phyloP scores from a whole-genome alignment of 352 stramenopile species.

The Globisporangium iwayamae region DNA sequence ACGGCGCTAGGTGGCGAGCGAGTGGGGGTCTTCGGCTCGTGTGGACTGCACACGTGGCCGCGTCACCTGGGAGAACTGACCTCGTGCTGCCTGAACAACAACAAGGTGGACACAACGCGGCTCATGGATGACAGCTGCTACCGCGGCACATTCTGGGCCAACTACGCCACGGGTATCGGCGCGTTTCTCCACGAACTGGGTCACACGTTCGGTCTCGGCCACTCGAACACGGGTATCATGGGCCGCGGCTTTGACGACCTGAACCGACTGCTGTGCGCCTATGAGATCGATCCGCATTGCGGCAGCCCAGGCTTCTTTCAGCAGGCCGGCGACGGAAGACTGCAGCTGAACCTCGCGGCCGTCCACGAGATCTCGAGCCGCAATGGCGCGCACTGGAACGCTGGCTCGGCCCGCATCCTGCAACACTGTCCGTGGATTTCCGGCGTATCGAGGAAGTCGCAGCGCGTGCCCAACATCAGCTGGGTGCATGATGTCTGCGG shows the following conservation, averaged over 20 bases:
- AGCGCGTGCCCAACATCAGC: conserved; percentile 30
- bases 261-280: conserved; percentile 54
- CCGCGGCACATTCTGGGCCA: conserved; percentile 56
- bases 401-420: conserved; percentile 46
- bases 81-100: conserved; percentile 52
- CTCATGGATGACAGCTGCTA: conserved; percentile 66
- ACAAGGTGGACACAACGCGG: conserved; percentile 35
- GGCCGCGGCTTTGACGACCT: conserved; percentile 70
- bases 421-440: conserved; percentile 57
- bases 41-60: conserved; percentile 63
- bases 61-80: conserved; percentile 43
- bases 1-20: conserved; percentile 51
- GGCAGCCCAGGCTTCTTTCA: conserved; percentile 27
- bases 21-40: conserved; percentile 66
- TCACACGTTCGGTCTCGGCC: conserved; percentile 58
- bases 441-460: conserved; percentile 24
- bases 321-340: conserved; percentile 15
- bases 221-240: conserved; percentile 60
- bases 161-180: conserved; percentile 60
- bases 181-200: conserved; percentile 66
- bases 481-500: conserved; percentile 45
- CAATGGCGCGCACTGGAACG: conserved; percentile 53
- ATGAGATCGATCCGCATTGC: conserved; percentile 28
- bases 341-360: conserved; percentile 32
- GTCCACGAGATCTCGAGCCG: conserved; percentile 30